A percentile compares a stretch with the other conserved stretches of the same genome.
Conservation (phyloP, 2,329 filamentous ascomycete species). For the Coleophoma cylindrospora region DNA sequence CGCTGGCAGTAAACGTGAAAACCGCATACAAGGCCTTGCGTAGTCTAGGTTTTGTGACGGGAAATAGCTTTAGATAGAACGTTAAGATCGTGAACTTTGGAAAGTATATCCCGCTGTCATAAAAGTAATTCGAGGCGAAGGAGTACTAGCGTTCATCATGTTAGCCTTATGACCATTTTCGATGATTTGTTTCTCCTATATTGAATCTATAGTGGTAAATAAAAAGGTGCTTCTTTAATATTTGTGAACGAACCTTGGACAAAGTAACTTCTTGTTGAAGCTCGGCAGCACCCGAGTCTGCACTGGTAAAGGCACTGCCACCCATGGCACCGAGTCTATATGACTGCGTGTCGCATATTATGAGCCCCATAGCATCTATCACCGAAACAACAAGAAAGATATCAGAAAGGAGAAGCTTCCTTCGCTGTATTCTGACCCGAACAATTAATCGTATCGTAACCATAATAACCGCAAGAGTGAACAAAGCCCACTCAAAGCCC, state of each 20-base stretch:
- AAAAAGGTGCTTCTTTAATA: too few species aligned
- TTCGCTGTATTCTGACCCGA: neutral
- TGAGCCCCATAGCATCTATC: neutral
- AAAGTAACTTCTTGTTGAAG: neutral
- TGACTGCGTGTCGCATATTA: slow-evolving; percentile 1
- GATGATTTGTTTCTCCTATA: too few species aligned
- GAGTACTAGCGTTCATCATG: neutral
- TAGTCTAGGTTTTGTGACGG: neutral
- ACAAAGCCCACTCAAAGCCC: neutral
- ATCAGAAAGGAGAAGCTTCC: neutral
- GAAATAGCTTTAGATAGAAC: neutral
- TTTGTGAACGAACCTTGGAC: neutral
- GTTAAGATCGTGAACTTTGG: slow-evolving; percentile 1
- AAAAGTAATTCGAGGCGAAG: slow-evolving; percentile 1
- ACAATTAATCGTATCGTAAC: neutral
- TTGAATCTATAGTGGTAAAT: too few species aligned
- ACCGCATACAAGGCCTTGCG: neutral
- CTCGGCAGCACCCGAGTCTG: neutral
- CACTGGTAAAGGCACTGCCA: neutral
- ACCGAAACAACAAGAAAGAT: neutral
- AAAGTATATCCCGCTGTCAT: slow-evolving; percentile 1
- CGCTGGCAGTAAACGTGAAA: neutral
- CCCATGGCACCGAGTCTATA: neutral
- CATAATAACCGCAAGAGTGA: neutral
- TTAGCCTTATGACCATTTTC: neutral